Evolutionary conservation across 306 rosid genomes (phyloP), one percentile per base, ranked within the genome.

Genomic region (Dalbergia cultrata): DNA sequence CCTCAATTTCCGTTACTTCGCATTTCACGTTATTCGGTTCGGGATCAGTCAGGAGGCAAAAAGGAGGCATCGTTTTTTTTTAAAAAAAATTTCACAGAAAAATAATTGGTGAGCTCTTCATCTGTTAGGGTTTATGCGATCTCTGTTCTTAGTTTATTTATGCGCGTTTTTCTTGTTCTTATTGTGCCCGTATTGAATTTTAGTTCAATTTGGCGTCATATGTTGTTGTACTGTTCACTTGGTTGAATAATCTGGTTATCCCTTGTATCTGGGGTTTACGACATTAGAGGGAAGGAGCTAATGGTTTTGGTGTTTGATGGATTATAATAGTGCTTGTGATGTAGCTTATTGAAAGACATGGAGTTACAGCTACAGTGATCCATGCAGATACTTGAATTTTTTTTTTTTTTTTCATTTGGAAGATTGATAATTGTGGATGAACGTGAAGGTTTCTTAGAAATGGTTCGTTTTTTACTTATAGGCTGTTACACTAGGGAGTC

Each of bases 51-150:
- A 53, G n/a, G 26, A 72, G 56, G 70, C 52, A 61, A 77, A 77
- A 33, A 61, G 33, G 44, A 31, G 60, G 11, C 3, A 13, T n/a
- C 56, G 69, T 69, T 13, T 31, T 65, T 73, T 17, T 67, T 39
- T 1, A n/a, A 18, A 17, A 49, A 10, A 47, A 49, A 45, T 8
- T 45, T 45, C 2, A 4, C 14, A 50, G 14, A 3, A 16, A 5
- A 50, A 50, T 21, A 21, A 50, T 43, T 18, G 52, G 58, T 79
- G 50, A 66, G 39, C 6, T 58, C 31, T 56, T 71, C 47, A 44
- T 6, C 13, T 45, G 69, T 74, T 81, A 77, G 84, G 86, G 86
- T 83, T 74, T 81, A 66, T 77, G 73, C 6, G 8, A 35, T 54
- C 60, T 69, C 64, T 75, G 13, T 22, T 44, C 5, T 43, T 61